Evolutionary conservation across 2,329 filamentous ascomycete genomes (phyloP), one percentile per base, ranked within the genome.

Genomic region (Thelonectria discophora): DNA sequence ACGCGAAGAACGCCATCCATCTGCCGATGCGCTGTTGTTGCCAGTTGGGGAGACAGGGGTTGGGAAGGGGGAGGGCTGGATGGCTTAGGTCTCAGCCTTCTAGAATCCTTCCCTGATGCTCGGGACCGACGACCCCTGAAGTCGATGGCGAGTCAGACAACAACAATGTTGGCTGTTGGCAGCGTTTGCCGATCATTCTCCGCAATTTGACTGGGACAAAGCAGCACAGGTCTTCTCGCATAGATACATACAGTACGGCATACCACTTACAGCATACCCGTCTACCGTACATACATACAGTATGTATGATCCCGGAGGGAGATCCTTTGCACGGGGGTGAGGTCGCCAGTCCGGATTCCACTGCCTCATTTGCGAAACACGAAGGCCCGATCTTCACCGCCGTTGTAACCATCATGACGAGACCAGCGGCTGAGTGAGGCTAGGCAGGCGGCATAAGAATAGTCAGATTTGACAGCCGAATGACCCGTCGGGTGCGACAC

Each of bases 61-160:
- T 54, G 40, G 40, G 37, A 39, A 18, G 27, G 24, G 20, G 20
- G 12, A 49, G 40, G 58, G 43, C 24, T 53, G 58, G 58, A 55
- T 63, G 57, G 59, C 60, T 61, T 60, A 39, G 59, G 47, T 42
- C 58, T 69, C 57, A 62, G 59, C 67, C 69, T 71, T 71, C 69
- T 71, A 67, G 69, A 71, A 71, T 66, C 69, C 65, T 71, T 71
- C 67, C 61, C 37, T 46, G 45, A 57, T 45, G 40, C 27, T 63
- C 58, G 53, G 53, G 57, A 62, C 55, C 51, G 55, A 45, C 32
- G 55, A 59, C 55, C 67, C 67, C 64, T 70, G 67, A 57, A 42
- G 39, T 40, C 54, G n/a, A 60, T 55, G 47, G 56, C 51, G 57
- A 57, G 62, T 61, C 62, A 30, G 62, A 59, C 51, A 67, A 53